A percentile compares a stretch with the other conserved stretches of the same genome.
Evolutionary conservation across 805 yeast genomes (phyloP).

Genomic region (Starmerella floris): DNA sequence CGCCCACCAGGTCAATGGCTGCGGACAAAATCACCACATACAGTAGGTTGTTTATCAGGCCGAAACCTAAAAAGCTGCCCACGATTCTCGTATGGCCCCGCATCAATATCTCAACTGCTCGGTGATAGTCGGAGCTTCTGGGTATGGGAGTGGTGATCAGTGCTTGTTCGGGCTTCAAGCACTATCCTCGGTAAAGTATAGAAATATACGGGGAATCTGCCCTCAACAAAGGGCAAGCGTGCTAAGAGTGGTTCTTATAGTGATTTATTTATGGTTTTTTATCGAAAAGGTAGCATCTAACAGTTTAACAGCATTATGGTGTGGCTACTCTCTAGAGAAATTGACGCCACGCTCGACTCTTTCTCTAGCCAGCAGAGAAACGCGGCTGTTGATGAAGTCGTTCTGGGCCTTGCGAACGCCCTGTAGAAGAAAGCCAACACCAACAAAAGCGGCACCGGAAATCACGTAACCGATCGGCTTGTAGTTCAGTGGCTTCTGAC

Average conservation of each 20-base stretch:
- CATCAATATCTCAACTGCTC: neutral
- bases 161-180: no score
- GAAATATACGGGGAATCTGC: no score
- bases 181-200: no score
- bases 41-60: conserved; percentile 72
- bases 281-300: no score
- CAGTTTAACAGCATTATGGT: no score
- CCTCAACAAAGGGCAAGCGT: no score
- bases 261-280: no score
- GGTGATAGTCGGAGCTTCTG: no score
- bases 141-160: no score
- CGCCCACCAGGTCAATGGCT: conserved; percentile 83
- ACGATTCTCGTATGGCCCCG: neutral
- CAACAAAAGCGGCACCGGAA: conserved; percentile 26
- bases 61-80: conserved; percentile 59
- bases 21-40: conserved; percentile 87
- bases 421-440: conserved; percentile 25
- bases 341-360: conserved; percentile 25
- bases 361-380: conserved; percentile 20
- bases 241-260: no score
- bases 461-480: conserved; percentile 26
- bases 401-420: conserved; percentile 23
- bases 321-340: conserved; percentile 13
- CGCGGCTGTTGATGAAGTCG: conserved; percentile 24
- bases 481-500: conserved; percentile 27